These are phyloP conservation scores for Kitagawia praeruptora DNA, from an alignment of 129 eudicot genomes.

Conservation along the genomic window DNA sequence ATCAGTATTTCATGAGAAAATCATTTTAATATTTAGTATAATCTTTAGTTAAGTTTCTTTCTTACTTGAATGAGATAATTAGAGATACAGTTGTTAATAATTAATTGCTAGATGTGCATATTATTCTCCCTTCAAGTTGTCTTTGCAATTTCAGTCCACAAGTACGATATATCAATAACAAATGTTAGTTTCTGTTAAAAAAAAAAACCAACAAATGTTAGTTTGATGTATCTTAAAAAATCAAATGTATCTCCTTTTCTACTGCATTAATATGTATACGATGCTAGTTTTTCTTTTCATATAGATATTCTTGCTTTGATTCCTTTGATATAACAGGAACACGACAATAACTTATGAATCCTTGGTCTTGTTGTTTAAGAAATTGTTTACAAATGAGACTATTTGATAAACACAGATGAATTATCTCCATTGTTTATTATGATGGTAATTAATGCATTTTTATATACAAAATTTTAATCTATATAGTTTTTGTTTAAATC, in stretches of 20 bases:
- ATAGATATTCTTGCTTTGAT: background rate
- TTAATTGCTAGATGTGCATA: background rate
- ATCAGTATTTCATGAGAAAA: no score
- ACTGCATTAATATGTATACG: background rate
- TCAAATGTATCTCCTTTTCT: background rate
- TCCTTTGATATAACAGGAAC: background rate
- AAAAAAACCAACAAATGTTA: background rate
- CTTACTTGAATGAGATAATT: background rate
- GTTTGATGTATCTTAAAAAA: background rate
- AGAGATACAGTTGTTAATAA: background rate
- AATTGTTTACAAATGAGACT: background rate
- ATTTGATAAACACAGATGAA: background rate
- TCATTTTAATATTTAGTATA: no score
- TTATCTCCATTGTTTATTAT: background rate
- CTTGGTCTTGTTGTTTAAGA: background rate
- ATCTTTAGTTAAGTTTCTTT: background rate
- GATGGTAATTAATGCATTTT: background rate
- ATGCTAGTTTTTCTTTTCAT: background rate
- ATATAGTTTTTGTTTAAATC: background rate
- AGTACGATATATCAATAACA: background rate
- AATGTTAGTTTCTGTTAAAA: background rate
- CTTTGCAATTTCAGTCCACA: background rate
- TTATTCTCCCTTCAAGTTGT: background rate
- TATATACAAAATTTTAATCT: background rate
- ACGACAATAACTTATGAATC: background rate